These are phyloP conservation scores for Boletus sensibilis DNA, from an alignment of 768 basidiomycete species.

Conservation along the genomic window DNA sequence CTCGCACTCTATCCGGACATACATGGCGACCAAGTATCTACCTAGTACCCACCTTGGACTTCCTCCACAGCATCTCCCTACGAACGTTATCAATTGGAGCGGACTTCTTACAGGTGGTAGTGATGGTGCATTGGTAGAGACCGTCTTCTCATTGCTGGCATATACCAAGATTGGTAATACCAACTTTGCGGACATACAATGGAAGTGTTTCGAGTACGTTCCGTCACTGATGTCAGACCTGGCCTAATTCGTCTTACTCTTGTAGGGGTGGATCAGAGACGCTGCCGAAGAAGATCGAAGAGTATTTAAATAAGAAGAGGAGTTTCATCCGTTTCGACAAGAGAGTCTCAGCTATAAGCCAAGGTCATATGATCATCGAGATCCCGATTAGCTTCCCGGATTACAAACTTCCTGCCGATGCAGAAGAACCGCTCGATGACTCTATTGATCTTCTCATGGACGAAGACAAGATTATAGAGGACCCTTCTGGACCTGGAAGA, in stretches of 20 bases:
- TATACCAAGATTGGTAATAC: background rate
- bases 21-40: constrained; percentile 22
- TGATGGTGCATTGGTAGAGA: background rate
- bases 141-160: background rate
- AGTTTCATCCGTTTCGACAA: background rate
- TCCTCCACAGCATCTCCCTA: constrained; percentile 14
- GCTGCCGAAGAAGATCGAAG: constrained; percentile 1
- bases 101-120: background rate
- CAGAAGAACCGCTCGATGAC: background rate
- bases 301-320: background rate
- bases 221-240: background rate
- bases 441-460: background rate
- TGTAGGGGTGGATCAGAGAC: constrained; percentile 5
- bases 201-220: constrained; percentile 13
- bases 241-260: background rate
- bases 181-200: background rate
- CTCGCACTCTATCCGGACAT: constrained; percentile 25
- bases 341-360: constrained; percentile 3
- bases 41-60: constrained; percentile 17
- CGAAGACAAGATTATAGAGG: background rate
- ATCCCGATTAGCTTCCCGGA: background rate
- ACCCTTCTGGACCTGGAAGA: background rate
- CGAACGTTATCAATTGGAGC: constrained; percentile 31
- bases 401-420: no score
- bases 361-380: background rate